A percentile compares a stretch with the other conserved stretches of the same genome.
These are phyloP conservation scores for Talaromyces sp. DNA, from an alignment of 2,329 filamentous ascomycete genomes.

Conservation along the genomic window DNA sequence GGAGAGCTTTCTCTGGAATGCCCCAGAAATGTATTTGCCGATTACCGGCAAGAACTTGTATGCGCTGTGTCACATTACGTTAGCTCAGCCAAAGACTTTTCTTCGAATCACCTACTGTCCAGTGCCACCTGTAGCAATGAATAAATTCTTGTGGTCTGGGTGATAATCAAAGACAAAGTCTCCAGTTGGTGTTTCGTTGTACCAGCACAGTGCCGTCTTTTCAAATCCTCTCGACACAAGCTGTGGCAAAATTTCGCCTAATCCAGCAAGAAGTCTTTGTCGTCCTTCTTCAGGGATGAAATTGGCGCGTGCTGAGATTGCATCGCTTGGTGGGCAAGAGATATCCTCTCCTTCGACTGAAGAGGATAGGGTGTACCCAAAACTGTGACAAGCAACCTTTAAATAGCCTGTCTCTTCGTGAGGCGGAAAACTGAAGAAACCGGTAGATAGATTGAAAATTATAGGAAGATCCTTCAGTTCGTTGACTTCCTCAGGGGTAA, in stretches of 20 bases:
- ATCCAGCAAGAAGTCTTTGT: conserved; percentile 50
- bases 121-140: conserved; percentile 23
- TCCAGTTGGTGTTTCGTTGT: conserved; percentile 61
- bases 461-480: conserved; percentile 61
- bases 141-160: conserved; percentile 43
- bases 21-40: not conserved
- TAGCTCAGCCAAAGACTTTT: not conserved
- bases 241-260: conserved; percentile 54
- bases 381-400: conserved; percentile 62
- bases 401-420: conserved; percentile 32
- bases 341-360: conserved; percentile 5
- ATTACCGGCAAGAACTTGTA: conserved; percentile 53
- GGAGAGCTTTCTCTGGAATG: not conserved
- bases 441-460: conserved; percentile 34
- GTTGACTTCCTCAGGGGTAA: conserved; percentile 62
- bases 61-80: conserved; percentile 28
- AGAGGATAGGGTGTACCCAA: conserved; percentile 47
- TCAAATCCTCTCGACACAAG: conserved; percentile 53
- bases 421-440: conserved; percentile 46
- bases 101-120: conserved; percentile 20
- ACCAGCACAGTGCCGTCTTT: conserved; percentile 61
- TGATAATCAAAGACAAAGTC: conserved; percentile 66
- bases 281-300: conserved; percentile 48
- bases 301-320: conserved; percentile 20
- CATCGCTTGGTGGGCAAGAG: conserved; percentile 16